Conservation (phyloP, 2,329 filamentous ascomycete genomes). For the Aaosphaeria pasadenensis region DNA sequence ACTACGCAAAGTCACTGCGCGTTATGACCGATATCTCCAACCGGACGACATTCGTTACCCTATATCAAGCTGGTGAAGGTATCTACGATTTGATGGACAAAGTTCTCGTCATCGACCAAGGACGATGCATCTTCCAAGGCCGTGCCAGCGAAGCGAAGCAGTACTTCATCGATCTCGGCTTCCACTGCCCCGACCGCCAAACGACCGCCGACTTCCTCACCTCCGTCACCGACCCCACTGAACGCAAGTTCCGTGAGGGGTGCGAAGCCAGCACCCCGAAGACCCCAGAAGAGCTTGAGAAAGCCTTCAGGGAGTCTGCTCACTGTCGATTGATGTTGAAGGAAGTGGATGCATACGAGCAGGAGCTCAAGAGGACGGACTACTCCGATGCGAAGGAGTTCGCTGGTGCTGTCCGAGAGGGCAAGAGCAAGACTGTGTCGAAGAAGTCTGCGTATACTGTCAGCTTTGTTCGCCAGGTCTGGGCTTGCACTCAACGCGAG, state of each 20-base stretch:
- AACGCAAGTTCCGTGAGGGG: slow-evolving; percentile 61
- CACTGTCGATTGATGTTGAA: slow-evolving; percentile 59
- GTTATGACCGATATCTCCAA: slow-evolving; percentile 77
- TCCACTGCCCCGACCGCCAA: slow-evolving; percentile 57
- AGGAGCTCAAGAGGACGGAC: slow-evolving; percentile 54
- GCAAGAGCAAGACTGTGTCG: slow-evolving; percentile 63
- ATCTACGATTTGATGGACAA: slow-evolving; percentile 77
- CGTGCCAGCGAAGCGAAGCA: slow-evolving; percentile 58
- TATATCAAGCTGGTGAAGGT: slow-evolving; percentile 69
- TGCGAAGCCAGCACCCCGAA: slow-evolving; percentile 64
- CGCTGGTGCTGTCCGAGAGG: slow-evolving; percentile 61
- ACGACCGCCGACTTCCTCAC: slow-evolving; percentile 79
- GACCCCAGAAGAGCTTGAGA: slow-evolving; percentile 65
- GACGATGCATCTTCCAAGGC: slow-evolving; percentile 67
- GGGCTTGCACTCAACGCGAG: slow-evolving; percentile 67
- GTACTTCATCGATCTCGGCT: slow-evolving; percentile 67
- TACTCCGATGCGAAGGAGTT: slow-evolving; percentile 63
- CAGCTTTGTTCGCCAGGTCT: slow-evolving; percentile 68
- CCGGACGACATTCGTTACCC: slow-evolving; percentile 66
- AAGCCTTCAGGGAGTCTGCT: slow-evolving; percentile 62
- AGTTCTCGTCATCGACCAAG: slow-evolving; percentile 72
- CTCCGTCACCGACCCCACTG: slow-evolving; percentile 69
- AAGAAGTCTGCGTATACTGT: slow-evolving; percentile 75
- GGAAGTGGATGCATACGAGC: slow-evolving; percentile 62
- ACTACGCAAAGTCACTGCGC: slow-evolving; percentile 73